Base-by-base conservation (phyloP, 23 red algal species). In the Porphyridium purpureum region DNA sequence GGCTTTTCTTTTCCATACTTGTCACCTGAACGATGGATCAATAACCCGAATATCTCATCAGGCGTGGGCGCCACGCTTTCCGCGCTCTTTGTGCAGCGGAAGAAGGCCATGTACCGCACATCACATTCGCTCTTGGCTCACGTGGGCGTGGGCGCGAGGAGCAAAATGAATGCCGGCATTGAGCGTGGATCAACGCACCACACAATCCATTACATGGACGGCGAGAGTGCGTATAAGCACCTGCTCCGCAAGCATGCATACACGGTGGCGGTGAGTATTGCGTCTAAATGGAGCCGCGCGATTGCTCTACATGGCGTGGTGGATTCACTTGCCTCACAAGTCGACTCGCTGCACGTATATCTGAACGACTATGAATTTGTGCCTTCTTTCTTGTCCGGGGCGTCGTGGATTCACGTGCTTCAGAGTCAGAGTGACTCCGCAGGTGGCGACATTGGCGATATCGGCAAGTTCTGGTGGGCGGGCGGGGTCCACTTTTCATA, bases 291-390 rank as follows among this genome's bases (percentile, higher is more conserved):
- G 59, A 22, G 31, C 15, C 35, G 80, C 6, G 56, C 54, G 29
- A n/a, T 35, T 25, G 44, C 72, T 9, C 51, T 86, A 20, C 72
- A 86, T 35, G 46, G 60, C 5, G 60, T 65, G 15, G 54, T 86
- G 0, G 21, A 76, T 27, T 56, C 42, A 23, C 33, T 86, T 11
- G 35, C 67, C 3, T 40, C 58, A 1, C 80, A 86, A n/a, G 68
- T 76, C 5, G 80, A 86, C 51, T 32, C n/a, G 14, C 21, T 86
- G 7, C 53, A 77, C 38, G 24, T 86, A 17, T 86, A 86, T 56
- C 62, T 86, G 17, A 86, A 86, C 29, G 70, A 73, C 27, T 86
- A 86, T 30, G 60, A 70, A 3, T 29, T 36, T 36, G 69, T 86
- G 24, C 80, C 80, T 5, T 26, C n/a, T 2, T 86, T 69, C 21